Evolutionary conservation across 1,139 yeast species (phyloP).

Genomic region (Debaryomyces singareniensis): DNA sequence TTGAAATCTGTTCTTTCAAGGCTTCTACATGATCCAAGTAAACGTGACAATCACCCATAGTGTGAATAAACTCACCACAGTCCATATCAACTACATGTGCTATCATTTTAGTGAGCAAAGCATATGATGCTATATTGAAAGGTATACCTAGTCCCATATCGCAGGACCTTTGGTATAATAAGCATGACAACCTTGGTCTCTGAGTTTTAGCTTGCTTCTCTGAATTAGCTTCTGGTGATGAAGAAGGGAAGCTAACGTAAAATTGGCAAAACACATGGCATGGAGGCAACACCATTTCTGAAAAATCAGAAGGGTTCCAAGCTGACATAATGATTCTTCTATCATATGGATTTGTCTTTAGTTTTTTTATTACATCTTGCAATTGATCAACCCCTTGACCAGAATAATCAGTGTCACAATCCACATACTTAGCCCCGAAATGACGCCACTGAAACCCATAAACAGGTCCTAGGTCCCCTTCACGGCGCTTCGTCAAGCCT

Average conservation of each 20-base stretch:
- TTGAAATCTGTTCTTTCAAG: conserved; percentile 63
- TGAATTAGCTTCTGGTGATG: conserved; percentile 11
- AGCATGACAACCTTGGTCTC: conserved; percentile 73
- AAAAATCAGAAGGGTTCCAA: conserved; percentile 96
- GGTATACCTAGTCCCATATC: conserved; percentile 99
- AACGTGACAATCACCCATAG: conserved; percentile 95
- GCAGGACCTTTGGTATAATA: conserved; percentile 93
- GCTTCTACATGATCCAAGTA: conserved; percentile 92
- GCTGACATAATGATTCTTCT: conserved; percentile 92
- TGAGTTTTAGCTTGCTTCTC: conserved; percentile 11
- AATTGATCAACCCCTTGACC: conserved; percentile 91
- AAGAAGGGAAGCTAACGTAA: conserved; percentile 73
- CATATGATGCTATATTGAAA: conserved; percentile 94
- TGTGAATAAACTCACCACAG: conserved; percentile 91
- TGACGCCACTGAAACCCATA: conserved; percentile 99
- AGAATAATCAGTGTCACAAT: conserved; percentile 80
- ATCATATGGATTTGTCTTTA: conserved; percentile 87
- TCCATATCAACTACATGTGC: conserved; percentile 93
- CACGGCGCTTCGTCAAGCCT: conserved; percentile 76
- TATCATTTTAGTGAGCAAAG: conserved; percentile 86
- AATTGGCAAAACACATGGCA: conserved; percentile 96
- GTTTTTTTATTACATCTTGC: conserved; percentile 67
- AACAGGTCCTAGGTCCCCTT: conserved; percentile 96
- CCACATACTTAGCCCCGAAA: conserved; percentile 86
- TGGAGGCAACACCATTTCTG: conserved; percentile 95